A percentile compares a stretch with the other conserved stretches of the same genome.
Evolutionary conservation across 352 stramenopile species (phyloP).

Genomic region (Paralagenidium karlingii): DNA sequence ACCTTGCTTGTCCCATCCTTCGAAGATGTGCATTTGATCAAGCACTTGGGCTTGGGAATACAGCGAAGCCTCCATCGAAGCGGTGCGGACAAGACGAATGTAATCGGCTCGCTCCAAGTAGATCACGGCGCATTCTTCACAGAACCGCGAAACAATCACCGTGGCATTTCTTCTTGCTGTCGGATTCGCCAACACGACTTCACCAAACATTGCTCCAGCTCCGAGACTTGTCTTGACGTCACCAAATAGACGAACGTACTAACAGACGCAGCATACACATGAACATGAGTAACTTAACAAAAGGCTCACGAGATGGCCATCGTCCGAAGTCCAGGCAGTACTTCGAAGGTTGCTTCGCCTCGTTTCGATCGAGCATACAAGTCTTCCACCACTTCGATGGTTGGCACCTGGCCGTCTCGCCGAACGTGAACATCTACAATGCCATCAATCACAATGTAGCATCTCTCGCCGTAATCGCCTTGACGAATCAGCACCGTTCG

Average conservation of each 20-base stretch:
- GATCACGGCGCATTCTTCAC: constrained; percentile 45
- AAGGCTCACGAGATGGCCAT: too few relatives aligned
- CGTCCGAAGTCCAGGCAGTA: too few relatives aligned
- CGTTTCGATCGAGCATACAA: too few relatives aligned
- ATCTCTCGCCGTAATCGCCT: constrained; percentile 54
- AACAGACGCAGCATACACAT: too few relatives aligned
- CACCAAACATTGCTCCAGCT: constrained; percentile 60
- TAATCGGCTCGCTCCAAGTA: constrained; percentile 62
- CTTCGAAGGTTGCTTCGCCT: too few relatives aligned
- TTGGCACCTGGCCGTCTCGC: too few relatives aligned
- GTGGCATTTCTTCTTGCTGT: constrained; percentile 52
- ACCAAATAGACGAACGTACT: too few relatives aligned
- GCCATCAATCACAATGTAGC: constrained; percentile 69
- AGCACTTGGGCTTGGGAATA: constrained; percentile 69
- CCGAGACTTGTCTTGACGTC: constrained; percentile 47
- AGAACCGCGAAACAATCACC: constrained; percentile 54
- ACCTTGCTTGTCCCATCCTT: constrained; percentile 60
- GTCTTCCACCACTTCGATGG: too few relatives aligned
- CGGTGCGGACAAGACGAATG: constrained; percentile 50
- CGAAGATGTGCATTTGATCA: constrained; percentile 61
- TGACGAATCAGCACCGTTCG: constrained; percentile 56
- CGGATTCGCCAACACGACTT: constrained; percentile 59
- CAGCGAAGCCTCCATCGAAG: constrained; percentile 67
- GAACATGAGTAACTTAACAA: too few relatives aligned
- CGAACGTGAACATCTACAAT: constrained; percentile 60